These are phyloP conservation scores for Trichoderma orchidacearum DNA, from an alignment of 495 filamentous ascomycete species.

Conservation along the genomic window DNA sequence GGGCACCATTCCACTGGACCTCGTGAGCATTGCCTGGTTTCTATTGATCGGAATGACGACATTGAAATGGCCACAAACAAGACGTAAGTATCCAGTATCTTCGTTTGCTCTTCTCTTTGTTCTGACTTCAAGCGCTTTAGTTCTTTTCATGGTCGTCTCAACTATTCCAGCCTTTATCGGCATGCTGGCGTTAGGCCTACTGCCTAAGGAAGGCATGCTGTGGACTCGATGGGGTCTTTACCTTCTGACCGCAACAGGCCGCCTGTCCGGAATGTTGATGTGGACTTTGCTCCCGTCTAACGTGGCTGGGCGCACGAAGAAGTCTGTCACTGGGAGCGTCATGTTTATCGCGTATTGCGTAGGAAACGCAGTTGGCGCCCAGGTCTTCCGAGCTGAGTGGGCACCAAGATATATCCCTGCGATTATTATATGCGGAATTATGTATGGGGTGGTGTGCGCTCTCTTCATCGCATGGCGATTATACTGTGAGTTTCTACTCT, in stretches of 20 bases:
- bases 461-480: neutral
- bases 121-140: neutral
- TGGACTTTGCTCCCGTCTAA: conserved; percentile 2
- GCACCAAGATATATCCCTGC: neutral
- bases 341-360: neutral
- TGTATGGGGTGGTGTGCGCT: neutral
- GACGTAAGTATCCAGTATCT: neutral
- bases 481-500: neutral
- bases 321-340: neutral
- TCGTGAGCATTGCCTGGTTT: conserved; percentile 3
- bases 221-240: neutral
- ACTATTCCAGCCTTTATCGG: neutral
- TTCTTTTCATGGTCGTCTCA: neutral
- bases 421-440: neutral
- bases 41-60: neutral
- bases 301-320: neutral
- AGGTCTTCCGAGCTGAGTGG: neutral
- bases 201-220: neutral
- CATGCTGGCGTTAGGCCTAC: neutral
- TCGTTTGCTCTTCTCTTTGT: neutral
- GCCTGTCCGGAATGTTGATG: neutral
- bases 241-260: neutral
- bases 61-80: neutral
- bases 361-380: neutral
- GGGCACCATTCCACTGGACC: neutral